Percentiles rank a stretch among this genome's conserved stretches.
These are phyloP conservation scores for Hypoxylon intermedium DNA, from an alignment of 495 filamentous ascomycete species.

Conservation along the genomic window DNA sequence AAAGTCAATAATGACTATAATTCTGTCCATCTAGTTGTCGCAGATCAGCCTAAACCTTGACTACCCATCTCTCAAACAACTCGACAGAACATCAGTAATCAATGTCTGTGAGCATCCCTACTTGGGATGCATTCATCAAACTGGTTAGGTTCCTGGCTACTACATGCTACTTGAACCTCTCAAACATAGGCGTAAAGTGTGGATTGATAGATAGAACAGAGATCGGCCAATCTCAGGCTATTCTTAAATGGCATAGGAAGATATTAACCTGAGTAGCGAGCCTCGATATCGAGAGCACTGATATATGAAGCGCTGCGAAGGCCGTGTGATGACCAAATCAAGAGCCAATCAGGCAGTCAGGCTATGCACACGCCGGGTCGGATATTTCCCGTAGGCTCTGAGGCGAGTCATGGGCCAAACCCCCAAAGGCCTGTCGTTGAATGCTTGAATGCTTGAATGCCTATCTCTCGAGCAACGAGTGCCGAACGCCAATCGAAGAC, in stretches of 20 bases:
- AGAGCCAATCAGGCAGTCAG: constrained; percentile 9
- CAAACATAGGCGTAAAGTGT: no score
- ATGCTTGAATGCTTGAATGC: no score
- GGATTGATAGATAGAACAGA: constrained; percentile 6
- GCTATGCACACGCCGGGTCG: constrained; percentile 18
- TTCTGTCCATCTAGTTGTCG: no score
- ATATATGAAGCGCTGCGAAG: constrained; percentile 10
- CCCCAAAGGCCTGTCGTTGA: constrained; percentile 3
- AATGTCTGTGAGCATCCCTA: not conserved
- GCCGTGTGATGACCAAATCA: constrained; percentile 6
- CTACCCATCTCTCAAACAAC: no score
- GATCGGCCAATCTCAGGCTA: constrained; percentile 26
- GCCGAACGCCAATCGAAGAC: constrained; percentile 20
- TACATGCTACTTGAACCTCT: no score
- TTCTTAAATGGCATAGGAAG: constrained; percentile 4
- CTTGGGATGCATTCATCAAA: constrained; percentile 2
- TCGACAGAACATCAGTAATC: no score
- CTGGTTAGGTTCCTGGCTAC: no score
- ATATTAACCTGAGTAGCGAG: constrained; percentile 20
- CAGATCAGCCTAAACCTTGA: no score
- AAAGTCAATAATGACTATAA: no score
- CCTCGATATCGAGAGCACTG: not conserved
- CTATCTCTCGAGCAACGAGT: constrained; percentile 12
- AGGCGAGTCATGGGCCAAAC: constrained; percentile 27
- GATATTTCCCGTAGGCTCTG: constrained; percentile 9